Conservation (phyloP, 139 green algal genomes). For the Asterochloris erici region DNA sequence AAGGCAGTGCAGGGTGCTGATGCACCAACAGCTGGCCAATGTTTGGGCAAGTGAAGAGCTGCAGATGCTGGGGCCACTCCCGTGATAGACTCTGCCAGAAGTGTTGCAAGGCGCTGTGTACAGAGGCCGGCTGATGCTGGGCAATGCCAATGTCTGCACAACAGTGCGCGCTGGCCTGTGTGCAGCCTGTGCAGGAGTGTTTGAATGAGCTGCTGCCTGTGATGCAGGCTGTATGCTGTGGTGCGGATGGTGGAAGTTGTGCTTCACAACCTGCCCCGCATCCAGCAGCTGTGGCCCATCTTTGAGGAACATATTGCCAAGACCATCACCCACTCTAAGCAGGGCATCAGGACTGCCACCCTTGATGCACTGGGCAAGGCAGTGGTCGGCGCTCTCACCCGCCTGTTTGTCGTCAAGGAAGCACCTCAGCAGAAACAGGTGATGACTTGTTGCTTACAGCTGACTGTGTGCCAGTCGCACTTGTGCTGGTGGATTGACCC, state of each 20-base stretch:
- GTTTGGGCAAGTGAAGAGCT: no score
- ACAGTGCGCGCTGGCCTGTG: neutral
- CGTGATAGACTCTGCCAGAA: neutral
- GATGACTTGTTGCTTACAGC: no score
- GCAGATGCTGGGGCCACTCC: no score
- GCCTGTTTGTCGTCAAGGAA: neutral
- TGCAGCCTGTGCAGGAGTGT: neutral
- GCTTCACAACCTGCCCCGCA: slow-evolving; percentile 55
- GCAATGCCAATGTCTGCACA: neutral
- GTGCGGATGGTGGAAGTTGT: slow-evolving; percentile 73
- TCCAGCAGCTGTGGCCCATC: slow-evolving; percentile 75
- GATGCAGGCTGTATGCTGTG: slow-evolving; percentile 53
- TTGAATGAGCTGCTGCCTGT: slow-evolving; percentile 5
- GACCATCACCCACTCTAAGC: slow-evolving; percentile 38
- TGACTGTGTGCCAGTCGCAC: no score
- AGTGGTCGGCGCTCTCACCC: slow-evolving; percentile 39
- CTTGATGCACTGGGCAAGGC: slow-evolving; percentile 67
- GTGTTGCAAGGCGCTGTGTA: neutral
- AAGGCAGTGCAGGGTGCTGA: no score
- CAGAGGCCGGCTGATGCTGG: neutral
- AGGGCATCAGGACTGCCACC: slow-evolving; percentile 44
- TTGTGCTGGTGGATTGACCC: neutral
- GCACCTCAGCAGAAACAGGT: no score
- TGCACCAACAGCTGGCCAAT: no score
- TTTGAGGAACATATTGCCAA: slow-evolving; percentile 78